These are phyloP conservation scores for Crithidia thermophila DNA, from an alignment of 208 protist species.

Conservation along the genomic window DNA sequence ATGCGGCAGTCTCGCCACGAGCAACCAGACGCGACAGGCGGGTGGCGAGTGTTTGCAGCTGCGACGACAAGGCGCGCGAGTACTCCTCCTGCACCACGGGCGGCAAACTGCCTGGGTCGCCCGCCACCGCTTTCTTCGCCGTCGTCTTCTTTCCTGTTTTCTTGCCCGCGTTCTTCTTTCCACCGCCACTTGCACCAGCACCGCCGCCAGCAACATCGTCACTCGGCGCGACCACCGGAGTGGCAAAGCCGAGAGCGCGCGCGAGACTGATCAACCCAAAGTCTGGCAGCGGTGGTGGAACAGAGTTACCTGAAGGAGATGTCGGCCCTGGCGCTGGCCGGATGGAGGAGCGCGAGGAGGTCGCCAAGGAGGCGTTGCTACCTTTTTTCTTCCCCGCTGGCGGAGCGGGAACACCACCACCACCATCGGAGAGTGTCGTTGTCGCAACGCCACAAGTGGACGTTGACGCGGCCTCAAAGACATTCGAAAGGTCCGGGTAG, in stretches of 20 bases:
- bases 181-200: background rate
- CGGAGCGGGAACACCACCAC: too few species aligned
- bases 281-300: constrained; percentile 4
- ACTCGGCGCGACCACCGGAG: background rate
- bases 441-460: background rate
- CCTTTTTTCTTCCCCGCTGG: too few species aligned
- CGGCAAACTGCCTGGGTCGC: background rate
- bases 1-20: background rate
- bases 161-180: constrained; percentile 10
- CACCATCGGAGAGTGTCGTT: too few species aligned
- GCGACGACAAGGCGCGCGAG: background rate
- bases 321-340: too few species aligned
- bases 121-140: background rate
- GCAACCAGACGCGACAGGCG: background rate
- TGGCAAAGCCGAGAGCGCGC: constrained; percentile 26
- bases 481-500: constrained; percentile 19
- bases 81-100: constrained; percentile 17
- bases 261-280: constrained; percentile 25
- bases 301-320: too few species aligned
- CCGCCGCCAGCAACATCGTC: background rate
- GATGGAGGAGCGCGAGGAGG: too few species aligned
- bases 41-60: constrained; percentile 24
- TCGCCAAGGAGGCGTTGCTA: too few species aligned
- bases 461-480: background rate
- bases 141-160: constrained; percentile 6